Evolutionary conservation across 1,284 basidiomycete species (phyloP), one percentile per base, ranked within the genome.

Genomic region (Pseudozyma flocculosa): DNA sequence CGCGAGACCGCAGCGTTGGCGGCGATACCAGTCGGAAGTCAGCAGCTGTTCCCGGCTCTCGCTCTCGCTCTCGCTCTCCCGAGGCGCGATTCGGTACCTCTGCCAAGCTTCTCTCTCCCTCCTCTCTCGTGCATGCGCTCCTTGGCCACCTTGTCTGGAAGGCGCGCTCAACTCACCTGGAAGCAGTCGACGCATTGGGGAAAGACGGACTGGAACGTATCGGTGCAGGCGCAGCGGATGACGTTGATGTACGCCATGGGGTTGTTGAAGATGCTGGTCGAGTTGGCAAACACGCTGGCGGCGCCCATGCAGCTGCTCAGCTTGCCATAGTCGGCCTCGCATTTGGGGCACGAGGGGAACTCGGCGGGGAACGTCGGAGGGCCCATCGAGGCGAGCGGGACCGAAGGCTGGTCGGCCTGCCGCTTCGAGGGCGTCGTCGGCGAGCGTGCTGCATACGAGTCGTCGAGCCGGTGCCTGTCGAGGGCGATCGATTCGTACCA

Each of bases 121-220:
- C n/a, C n/a, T n/a, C n/a, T n/a, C n/a, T n/a, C n/a, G n/a, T n/a
- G n/a, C n/a, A n/a, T n/a, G n/a, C n/a, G n/a, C n/a, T n/a, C n/a
- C n/a, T n/a, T n/a, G n/a, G n/a, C n/a, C n/a, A n/a, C n/a, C n/a
- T n/a, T n/a, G n/a, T n/a, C n/a, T n/a, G n/a, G n/a, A n/a, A 34
- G 15, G 32, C 32, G 4, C 8, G 11, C 3, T 11, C 8, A 11
- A 34, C 32, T 34, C 15, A 34, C 32, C 32, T 34, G 70, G 58
- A 72, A 72, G 45, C 86, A 87, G 67, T 87, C 85, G 23, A 85
- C 83, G 64, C 86, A 88, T 80, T 87, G 85, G 29, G 86, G 86
- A 71, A 84, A 87, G 14, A 80, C 82, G 38, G 84, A 80, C 70
- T 84, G 83, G 78, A 87, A 86, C 0, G 85, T 86, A 60, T 86